Evolutionary conservation across 1,139 yeast species (phyloP).

Genomic region (Meyerozyma guilliermondii): DNA sequence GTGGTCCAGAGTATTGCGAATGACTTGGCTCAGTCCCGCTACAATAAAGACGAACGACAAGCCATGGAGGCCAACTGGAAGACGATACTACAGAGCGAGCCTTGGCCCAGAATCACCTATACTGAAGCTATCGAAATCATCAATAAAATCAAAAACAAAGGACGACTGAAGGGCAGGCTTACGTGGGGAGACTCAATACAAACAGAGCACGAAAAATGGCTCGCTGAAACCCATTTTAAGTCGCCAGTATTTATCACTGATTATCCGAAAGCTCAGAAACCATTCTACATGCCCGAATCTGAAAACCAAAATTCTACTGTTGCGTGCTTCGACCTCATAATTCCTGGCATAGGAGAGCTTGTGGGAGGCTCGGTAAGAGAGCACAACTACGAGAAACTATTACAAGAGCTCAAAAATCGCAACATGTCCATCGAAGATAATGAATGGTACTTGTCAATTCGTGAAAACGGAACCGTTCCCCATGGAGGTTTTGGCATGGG

Average conservation of each 20-base stretch:
- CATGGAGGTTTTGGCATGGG: conserved; percentile 99
- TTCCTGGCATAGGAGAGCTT: conserved; percentile 94
- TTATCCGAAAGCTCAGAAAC: conserved; percentile 75
- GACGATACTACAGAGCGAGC: conserved; percentile 24
- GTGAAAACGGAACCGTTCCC: conserved; percentile 78
- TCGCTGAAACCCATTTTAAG: conserved; percentile 64
- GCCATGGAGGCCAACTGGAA: conserved; percentile 16
- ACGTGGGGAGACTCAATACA: conserved; percentile 71
- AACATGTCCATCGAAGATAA: conserved; percentile 55
- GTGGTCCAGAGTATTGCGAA: conserved; percentile 24
- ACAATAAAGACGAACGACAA: conserved; percentile 27
- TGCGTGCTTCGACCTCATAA: conserved; percentile 81
- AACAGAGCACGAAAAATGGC: conserved; percentile 88
- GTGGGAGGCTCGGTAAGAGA: conserved; percentile 95
- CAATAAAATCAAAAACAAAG: conserved; percentile 32
- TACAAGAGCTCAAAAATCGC: conserved; percentile 44
- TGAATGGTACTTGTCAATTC: conserved; percentile 74
- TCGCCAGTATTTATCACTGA: conserved; percentile 87
- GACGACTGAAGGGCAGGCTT: conserved; percentile 19
- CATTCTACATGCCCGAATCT: conserved; percentile 79
- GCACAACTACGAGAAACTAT: conserved; percentile 47
- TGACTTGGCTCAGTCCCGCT: conserved; percentile 40
- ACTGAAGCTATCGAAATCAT: conserved; percentile 58
- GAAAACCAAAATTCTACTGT: conserved; percentile 54
- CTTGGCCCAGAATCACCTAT: conserved; percentile 76